Conservation (phyloP, 805 yeast species). For the Priceomyces fermenticarens region DNA sequence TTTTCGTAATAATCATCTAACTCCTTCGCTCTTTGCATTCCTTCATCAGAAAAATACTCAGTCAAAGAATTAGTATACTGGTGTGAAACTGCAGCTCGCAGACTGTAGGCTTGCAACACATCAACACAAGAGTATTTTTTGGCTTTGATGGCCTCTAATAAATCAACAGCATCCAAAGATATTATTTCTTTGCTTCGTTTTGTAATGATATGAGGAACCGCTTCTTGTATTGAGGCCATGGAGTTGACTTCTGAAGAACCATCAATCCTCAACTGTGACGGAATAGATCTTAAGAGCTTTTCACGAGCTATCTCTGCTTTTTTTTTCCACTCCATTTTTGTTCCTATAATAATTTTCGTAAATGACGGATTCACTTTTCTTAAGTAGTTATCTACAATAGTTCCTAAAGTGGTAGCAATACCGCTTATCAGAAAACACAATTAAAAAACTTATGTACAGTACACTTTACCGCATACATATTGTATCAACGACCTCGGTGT, state of each 20-base stretch:
- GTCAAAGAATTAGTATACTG: conserved; percentile 58
- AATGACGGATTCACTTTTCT: background rate
- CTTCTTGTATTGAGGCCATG: background rate
- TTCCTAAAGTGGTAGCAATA: background rate
- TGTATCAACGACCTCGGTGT: conserved; percentile 2
- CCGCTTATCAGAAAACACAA: background rate
- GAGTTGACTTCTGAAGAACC: background rate
- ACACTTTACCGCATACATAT: conserved; percentile 1
- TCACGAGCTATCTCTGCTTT: conserved; percentile 2
- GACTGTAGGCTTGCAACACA: conserved; percentile 61
- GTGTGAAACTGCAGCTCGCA: conserved; percentile 62
- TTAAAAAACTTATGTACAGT: too few species aligned
- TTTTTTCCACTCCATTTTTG: conserved; percentile 2
- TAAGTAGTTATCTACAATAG: background rate
- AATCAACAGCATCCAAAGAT: conserved; percentile 22
- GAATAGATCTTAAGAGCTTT: background rate
- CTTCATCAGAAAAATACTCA: conserved; percentile 64
- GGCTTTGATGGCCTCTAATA: conserved; percentile 25
- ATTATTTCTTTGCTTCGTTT: conserved; percentile 39
- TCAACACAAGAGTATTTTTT: conserved; percentile 45
- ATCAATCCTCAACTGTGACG: conserved; percentile 1
- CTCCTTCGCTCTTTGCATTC: conserved; percentile 50
- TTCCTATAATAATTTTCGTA: background rate
- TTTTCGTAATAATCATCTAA: conserved; percentile 50
- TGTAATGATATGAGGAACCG: conserved; percentile 14